These are phyloP conservation scores for Cymodocea nodosa DNA, from an alignment of 116 monocot species.

Conservation along the genomic window DNA sequence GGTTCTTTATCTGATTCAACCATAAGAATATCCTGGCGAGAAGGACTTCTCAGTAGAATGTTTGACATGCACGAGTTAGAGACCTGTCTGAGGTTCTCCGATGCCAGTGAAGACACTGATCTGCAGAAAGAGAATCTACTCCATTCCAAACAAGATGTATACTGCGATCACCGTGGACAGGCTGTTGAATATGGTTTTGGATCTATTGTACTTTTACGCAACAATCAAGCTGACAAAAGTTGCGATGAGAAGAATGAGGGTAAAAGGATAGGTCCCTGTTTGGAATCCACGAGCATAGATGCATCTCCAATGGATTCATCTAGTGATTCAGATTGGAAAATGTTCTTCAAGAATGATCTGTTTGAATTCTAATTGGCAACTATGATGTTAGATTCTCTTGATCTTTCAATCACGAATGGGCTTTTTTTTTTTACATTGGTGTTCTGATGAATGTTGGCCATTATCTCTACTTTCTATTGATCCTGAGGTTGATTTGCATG, in stretches of 20 bases:
- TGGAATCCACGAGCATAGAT: conserved; percentile 30
- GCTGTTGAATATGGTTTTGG: conserved; percentile 21
- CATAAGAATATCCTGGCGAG: conserved; percentile 76
- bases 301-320: conserved; percentile 36
- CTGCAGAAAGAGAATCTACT: conserved; percentile 6
- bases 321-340: conserved; percentile 73
- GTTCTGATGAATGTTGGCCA: too few relatives aligned
- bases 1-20: conserved; percentile 11
- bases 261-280: conserved; percentile 12
- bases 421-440: too few relatives aligned
- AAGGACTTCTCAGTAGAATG: conserved; percentile 73
- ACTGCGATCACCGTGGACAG: conserved; percentile 10
- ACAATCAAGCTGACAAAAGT: conserved; percentile 3
- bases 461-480: too few relatives aligned
- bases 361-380: conserved; percentile 10
- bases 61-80: conserved; percentile 54
- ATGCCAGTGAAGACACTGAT: conserved; percentile 21
- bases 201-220: conserved; percentile 27
- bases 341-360: conserved; percentile 61
- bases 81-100: conserved; percentile 25
- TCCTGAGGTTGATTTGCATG: too few relatives aligned
- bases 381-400: too few relatives aligned
- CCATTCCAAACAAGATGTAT: conserved; percentile 8
- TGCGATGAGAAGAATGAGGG: neutral
- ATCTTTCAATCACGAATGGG: too few relatives aligned